phyloP scores from a whole-genome alignment of 176 grass and related monocot species.

The Eragrostis curvula region DNA sequence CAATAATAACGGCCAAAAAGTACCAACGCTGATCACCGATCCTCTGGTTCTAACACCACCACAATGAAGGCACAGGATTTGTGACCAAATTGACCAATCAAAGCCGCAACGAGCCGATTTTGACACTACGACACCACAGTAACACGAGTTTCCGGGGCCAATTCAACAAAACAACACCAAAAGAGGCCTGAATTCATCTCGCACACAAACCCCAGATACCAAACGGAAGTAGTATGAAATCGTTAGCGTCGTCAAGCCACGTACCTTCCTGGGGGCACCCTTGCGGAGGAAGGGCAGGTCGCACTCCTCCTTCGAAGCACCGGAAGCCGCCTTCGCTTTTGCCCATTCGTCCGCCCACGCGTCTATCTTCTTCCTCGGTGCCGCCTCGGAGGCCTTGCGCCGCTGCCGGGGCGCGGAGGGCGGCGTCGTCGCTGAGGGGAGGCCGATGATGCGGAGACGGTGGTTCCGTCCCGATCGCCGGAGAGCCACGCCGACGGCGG shows the following conservation, averaged over 20 bases:
- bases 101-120: neutral
- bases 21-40: neutral
- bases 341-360: slow-evolving; percentile 40
- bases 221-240: neutral
- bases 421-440: slow-evolving; percentile 32
- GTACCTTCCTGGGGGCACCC: slow-evolving; percentile 54
- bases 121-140: neutral
- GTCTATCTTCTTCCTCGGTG: neutral
- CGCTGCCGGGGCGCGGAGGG: neutral
- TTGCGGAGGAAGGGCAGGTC: slow-evolving; percentile 51
- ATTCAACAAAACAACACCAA: neutral
- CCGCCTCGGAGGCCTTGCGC: neutral
- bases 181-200: neutral
- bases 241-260: neutral
- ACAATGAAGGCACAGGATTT: neutral
- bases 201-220: neutral
- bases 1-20: neutral
- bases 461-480: slow-evolving; percentile 25
- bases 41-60: neutral
- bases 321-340: slow-evolving; percentile 23
- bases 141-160: neutral
- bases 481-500: neutral
- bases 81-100: neutral
- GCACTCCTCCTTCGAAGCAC: slow-evolving; percentile 45
- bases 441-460: slow-evolving; percentile 5